Conservation (phyloP, 257 asterid species). For the Primulina tabacum region DNA sequence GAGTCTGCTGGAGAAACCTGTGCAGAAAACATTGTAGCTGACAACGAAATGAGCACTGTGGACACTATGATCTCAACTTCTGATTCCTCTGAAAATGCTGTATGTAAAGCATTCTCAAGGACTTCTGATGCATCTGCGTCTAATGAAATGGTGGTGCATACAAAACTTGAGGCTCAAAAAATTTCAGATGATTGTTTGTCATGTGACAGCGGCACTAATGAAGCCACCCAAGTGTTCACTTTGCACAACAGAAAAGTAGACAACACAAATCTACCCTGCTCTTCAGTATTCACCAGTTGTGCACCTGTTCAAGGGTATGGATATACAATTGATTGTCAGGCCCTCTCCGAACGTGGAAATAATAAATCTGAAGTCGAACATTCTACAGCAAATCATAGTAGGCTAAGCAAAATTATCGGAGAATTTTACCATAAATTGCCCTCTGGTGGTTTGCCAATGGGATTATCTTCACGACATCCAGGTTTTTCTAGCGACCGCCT, state of each 20-base stretch:
- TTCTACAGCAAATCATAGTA: constrained; percentile 28
- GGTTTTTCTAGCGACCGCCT: constrained; percentile 33
- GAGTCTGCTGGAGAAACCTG: constrained; percentile 63
- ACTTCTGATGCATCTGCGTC: constrained; percentile 51
- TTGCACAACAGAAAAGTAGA: not conserved
- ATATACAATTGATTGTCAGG: not conserved
- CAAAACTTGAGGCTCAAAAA: constrained; percentile 41
- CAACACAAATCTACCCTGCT: not conserved
- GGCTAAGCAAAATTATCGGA: constrained; percentile 26
- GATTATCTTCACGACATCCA: constrained; percentile 29
- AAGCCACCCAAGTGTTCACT: not conserved
- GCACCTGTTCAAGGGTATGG: not conserved
- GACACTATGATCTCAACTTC: constrained; percentile 43
- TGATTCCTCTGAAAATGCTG: constrained; percentile 55
- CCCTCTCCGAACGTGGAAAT: constrained; percentile 27
- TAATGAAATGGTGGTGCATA: constrained; percentile 42
- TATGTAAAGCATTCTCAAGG: constrained; percentile 43
- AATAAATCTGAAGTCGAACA: constrained; percentile 35
- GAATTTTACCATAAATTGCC: constrained; percentile 35
- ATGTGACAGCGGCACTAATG: constrained; percentile 44
- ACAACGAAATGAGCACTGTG: constrained; percentile 42
- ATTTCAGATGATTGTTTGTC: constrained; percentile 60
- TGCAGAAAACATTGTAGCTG: constrained; percentile 37
- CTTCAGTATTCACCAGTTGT: not conserved
- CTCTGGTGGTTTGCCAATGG: constrained; percentile 30